These are phyloP conservation scores for Psidium guajava DNA, from an alignment of 345 rosid genomes.

Conservation along the genomic window DNA sequence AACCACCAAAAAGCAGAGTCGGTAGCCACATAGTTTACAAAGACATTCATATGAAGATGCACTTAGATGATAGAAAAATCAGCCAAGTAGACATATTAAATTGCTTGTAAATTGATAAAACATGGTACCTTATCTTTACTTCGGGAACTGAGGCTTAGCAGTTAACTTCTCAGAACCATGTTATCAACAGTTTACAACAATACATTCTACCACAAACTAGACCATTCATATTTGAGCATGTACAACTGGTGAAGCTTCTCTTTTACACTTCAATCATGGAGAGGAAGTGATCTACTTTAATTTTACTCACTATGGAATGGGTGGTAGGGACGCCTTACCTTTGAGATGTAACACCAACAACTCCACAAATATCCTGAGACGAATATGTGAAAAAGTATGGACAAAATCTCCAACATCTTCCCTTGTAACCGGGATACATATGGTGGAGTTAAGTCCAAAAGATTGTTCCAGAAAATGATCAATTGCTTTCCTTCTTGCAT, in stretches of 20 bases:
- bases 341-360: slow-evolving; percentile 42
- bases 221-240: background rate
- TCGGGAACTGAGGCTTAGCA: background rate
- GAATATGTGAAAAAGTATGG: slow-evolving; percentile 76
- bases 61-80: background rate
- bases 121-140: background rate
- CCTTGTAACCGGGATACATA: slow-evolving; percentile 35
- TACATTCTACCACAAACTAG: background rate
- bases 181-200: background rate
- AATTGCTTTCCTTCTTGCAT: slow-evolving; percentile 42
- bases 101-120: background rate
- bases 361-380: slow-evolving; percentile 70
- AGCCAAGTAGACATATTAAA: background rate
- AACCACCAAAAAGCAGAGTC: background rate
- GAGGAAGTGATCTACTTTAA: background rate
- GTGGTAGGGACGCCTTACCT: slow-evolving; percentile 23
- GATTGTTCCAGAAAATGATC: slow-evolving; percentile 46
- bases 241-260: background rate
- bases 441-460: slow-evolving; percentile 34
- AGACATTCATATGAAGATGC: background rate
- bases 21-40: background rate
- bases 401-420: slow-evolving; percentile 77
- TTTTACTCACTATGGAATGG: background rate
- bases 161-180: background rate
- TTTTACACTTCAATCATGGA: background rate